Evolutionary conservation across 139 green algal genomes (phyloP).

Genomic region (Edaphochlamys debaryana): DNA sequence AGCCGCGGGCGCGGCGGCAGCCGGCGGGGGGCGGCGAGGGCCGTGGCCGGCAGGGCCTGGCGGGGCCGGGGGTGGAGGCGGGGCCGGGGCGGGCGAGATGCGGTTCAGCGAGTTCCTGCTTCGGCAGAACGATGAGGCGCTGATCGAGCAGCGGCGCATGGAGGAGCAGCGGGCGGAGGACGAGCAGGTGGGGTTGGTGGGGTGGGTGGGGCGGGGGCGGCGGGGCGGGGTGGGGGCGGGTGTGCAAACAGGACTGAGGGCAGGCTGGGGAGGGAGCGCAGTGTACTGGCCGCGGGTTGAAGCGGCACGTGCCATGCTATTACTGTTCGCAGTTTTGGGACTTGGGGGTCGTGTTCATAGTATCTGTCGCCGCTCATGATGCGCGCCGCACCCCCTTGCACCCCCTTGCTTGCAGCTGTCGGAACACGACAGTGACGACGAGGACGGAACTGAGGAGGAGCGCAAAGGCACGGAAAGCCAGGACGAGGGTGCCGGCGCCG

Average conservation of each 20-base stretch:
- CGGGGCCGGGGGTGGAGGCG: no score
- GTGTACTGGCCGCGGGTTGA: no score
- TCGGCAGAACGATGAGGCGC: constrained; percentile 63
- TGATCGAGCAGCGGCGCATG: constrained; percentile 30
- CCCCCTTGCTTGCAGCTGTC: constrained; percentile 36
- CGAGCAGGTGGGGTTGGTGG: constrained; percentile 40
- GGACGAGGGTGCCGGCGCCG: neutral
- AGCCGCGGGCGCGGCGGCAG: no score
- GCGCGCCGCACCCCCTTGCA: no score
- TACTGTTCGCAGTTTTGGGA: no score
- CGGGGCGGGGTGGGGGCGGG: no score
- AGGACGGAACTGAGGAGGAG: neutral
- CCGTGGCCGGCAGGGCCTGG: neutral
- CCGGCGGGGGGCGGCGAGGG: no score
- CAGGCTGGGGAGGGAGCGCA: no score
- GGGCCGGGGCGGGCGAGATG: neutral
- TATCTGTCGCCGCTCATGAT: neutral
- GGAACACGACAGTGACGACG: constrained; percentile 47
- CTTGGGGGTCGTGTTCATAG: neutral
- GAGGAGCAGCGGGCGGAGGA: constrained; percentile 52
- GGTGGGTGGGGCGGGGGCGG: no score
- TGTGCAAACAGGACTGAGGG: no score
- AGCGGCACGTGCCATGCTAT: no score
- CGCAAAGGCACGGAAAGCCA: neutral
- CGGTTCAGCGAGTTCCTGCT: constrained; percentile 56